Evolutionary conservation across 2,329 filamentous ascomycete genomes (phyloP).

Genomic region (Cladorrhinum sp.): DNA sequence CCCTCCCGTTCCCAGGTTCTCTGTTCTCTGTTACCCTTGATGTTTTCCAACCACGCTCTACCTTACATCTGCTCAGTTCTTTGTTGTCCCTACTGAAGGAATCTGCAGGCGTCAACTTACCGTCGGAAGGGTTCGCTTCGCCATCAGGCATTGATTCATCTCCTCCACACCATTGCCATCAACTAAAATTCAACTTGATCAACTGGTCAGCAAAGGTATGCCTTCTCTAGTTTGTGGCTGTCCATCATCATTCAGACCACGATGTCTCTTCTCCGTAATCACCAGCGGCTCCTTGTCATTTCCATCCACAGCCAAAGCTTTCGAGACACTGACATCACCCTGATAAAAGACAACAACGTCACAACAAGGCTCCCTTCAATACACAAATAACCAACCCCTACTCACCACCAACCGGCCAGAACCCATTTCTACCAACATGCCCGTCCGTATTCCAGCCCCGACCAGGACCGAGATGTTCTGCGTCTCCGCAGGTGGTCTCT

Average conservation of each 20-base stretch:
- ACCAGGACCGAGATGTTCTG: slow-evolving; percentile 48
- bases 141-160: neutral
- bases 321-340: neutral
- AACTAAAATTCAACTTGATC: neutral
- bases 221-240: neutral
- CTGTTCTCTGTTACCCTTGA: slow-evolving; percentile 15
- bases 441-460: slow-evolving; percentile 49
- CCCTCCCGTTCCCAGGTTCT: slow-evolving; percentile 17
- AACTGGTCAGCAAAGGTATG: slow-evolving; percentile 7
- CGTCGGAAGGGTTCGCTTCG: neutral
- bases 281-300: neutral
- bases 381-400: slow-evolving; percentile 3
- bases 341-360: slow-evolving; percentile 2
- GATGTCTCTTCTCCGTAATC: neutral
- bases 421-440: slow-evolving; percentile 40
- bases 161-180: neutral
- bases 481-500: slow-evolving; percentile 53
- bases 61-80: neutral
- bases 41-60: slow-evolving; percentile 4
- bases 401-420: slow-evolving; percentile 3
- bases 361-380: slow-evolving; percentile 5
- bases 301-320: neutral
- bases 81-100: neutral
- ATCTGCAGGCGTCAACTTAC: neutral
- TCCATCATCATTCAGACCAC: too few species aligned